Evolutionary conservation across 176 grass and related monocot genomes (phyloP).

Genomic region (Oryza meyeriana): DNA sequence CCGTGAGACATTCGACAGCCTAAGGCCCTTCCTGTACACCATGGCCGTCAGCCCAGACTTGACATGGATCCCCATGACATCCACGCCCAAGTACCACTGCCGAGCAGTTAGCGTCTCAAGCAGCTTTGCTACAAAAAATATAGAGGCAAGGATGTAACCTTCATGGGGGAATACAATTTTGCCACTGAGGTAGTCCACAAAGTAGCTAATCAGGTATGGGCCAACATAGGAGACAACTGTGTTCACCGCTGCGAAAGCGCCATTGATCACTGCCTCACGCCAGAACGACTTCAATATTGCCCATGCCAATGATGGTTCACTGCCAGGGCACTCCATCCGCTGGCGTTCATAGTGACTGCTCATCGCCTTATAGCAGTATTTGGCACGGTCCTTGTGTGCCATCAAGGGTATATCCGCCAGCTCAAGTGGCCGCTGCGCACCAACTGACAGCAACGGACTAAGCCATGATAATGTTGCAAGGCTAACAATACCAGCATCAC

Average conservation of each 20-base stretch:
- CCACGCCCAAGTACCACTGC: conserved; percentile 95
- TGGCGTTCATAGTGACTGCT: conserved; percentile 67
- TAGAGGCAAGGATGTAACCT: conserved; percentile 82
- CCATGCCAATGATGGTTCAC: conserved; percentile 55
- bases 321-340: conserved; percentile 42
- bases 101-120: conserved; percentile 74
- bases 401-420: conserved; percentile 78
- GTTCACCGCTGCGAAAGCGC: conserved; percentile 70
- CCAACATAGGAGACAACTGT: conserved; percentile 86
- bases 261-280: conserved; percentile 69
- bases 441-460: conserved; percentile 54
- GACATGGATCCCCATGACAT: conserved; percentile 99
- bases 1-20: conserved; percentile 64
- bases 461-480: conserved; percentile 75
- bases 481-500: conserved; percentile 70
- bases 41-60: conserved; percentile 86
- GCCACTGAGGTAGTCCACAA: conserved; percentile 95
- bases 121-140: conserved; percentile 83
- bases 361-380: conserved; percentile 75
- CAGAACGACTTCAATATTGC: conserved; percentile 77
- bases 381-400: conserved; percentile 72
- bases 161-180: conserved; percentile 78
- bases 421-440: conserved; percentile 76
- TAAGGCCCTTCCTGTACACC: conserved; percentile 93
- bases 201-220: conserved; percentile 88